Base-by-base conservation (phyloP, 2,329 filamentous ascomycete genomes). In the Akanthomyces uredinophilus region DNA sequence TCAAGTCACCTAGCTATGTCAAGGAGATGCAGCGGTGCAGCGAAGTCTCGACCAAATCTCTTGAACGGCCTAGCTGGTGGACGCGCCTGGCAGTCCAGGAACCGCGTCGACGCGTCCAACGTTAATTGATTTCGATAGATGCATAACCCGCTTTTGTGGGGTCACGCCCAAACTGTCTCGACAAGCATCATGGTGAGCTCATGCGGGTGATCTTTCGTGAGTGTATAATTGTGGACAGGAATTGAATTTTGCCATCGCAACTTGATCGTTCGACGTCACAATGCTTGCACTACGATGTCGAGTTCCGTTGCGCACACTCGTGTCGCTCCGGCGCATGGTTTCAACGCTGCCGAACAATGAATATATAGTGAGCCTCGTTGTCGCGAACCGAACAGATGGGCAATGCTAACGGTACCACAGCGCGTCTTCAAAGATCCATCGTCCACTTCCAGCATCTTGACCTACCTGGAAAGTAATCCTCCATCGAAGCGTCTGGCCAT, bases 381-480 rank as follows among this genome's bases (percentile, higher is more conserved):
- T 22, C 20, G 11, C 22, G 32, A 16, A 35, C 49, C 22, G 32
- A 16, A 35, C 49, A 58, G 8, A 24, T 35, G 43, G 5, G 11
- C 27, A 8, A 6, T 63, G 59, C 65, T 68, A 50, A 71, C 66
- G 46, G 29, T 29, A 44, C 62, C 32, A 6, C 60, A 88, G 86
- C 86, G 86, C 79, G 80, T 83, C 60, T 84, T 86, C 67, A 79
- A 80, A 29, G 75, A 81, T 64, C 75, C 79, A 1, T 68, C 76
- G 8, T 70, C 77, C 1, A 75, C 79, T 1, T 75, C 77, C 1
- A 79, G 87, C 69, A 74, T 86, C 37, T 79, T 90, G 35, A 83
- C 83, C 47, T 83, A 85, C 65, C 83, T 89, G 63, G 78, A 84
- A 43, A 82, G 80, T 44, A 73, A 78, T 16, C 85, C 86, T 2